phyloP scores from a whole-genome alignment of 495 filamentous ascomycete genomes.

The Xylaria acuta region DNA sequence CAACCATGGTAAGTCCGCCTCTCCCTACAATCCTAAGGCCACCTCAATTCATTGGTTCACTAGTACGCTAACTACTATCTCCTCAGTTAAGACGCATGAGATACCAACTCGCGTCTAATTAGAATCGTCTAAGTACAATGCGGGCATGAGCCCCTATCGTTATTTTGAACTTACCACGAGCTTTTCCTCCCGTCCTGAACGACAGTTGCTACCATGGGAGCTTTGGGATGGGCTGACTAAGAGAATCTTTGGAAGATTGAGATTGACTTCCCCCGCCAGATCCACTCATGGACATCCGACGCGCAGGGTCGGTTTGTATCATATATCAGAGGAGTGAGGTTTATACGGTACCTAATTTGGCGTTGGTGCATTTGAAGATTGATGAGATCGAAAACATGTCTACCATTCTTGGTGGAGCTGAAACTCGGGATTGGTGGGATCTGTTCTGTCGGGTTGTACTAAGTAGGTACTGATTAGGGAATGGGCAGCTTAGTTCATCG shows the following conservation, averaged over 20 bases:
- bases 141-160: background rate
- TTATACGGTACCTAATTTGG: conserved; percentile 9
- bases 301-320: background rate
- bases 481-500: conserved; percentile 8
- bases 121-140: background rate
- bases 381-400: background rate
- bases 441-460: conserved; percentile 15
- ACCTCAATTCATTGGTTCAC: background rate
- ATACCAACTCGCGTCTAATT: background rate
- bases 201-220: background rate
- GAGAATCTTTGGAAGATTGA: background rate
- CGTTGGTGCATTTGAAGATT: conserved; percentile 9
- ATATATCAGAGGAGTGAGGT: background rate
- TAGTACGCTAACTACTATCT: background rate
- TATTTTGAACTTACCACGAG: conserved; percentile 6
- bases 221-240: conserved; percentile 7
- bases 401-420: background rate
- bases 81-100: background rate
- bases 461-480: background rate
- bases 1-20: conserved; percentile 29
- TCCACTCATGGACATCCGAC: background rate
- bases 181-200: background rate
- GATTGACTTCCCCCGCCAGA: background rate
- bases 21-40: background rate
- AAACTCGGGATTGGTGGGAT: conserved; percentile 9